Evolutionary conservation across 495 filamentous ascomycete genomes (phyloP).

Genomic region (Podospora anserina): DNA sequence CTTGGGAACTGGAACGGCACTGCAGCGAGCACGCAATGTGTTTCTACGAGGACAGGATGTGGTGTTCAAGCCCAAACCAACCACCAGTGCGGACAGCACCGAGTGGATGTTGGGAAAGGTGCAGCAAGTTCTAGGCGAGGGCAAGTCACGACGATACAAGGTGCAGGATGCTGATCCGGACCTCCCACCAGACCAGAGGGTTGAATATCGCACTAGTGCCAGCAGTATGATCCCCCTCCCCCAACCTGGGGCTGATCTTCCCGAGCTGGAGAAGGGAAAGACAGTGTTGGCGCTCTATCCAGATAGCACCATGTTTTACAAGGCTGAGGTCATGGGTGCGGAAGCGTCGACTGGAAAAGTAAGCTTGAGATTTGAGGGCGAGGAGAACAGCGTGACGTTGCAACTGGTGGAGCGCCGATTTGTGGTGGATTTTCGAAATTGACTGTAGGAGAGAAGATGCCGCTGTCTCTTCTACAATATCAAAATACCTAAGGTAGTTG

Average conservation of each 20-base stretch:
- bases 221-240: slow-evolving; percentile 78
- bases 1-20: slow-evolving; percentile 22
- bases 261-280: slow-evolving; percentile 73
- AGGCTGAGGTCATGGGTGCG: slow-evolving; percentile 83
- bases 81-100: slow-evolving; percentile 60
- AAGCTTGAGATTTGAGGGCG: slow-evolving; percentile 76
- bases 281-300: slow-evolving; percentile 81
- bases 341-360: slow-evolving; percentile 51
- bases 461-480: too few species aligned
- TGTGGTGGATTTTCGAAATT: slow-evolving; percentile 65
- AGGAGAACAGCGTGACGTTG: slow-evolving; percentile 78
- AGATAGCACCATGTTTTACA: slow-evolving; percentile 95
- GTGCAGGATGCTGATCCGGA: slow-evolving; percentile 93
- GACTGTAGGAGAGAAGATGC: slow-evolving; percentile 7
- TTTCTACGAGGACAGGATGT: slow-evolving; percentile 76
- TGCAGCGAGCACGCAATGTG: slow-evolving; percentile 45
- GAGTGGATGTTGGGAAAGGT: slow-evolving; percentile 92
- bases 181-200: slow-evolving; percentile 61
- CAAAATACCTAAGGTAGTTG: too few species aligned
- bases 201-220: slow-evolving; percentile 75
- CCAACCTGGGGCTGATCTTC: slow-evolving; percentile 50
- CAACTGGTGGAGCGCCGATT: slow-evolving; percentile 72
- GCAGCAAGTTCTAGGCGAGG: slow-evolving; percentile 77
- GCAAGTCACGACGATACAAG: slow-evolving; percentile 85
- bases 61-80: slow-evolving; percentile 78